Conservation (phyloP, 2,329 filamentous ascomycete species). For the Magnaporthiopsis poae region DNA sequence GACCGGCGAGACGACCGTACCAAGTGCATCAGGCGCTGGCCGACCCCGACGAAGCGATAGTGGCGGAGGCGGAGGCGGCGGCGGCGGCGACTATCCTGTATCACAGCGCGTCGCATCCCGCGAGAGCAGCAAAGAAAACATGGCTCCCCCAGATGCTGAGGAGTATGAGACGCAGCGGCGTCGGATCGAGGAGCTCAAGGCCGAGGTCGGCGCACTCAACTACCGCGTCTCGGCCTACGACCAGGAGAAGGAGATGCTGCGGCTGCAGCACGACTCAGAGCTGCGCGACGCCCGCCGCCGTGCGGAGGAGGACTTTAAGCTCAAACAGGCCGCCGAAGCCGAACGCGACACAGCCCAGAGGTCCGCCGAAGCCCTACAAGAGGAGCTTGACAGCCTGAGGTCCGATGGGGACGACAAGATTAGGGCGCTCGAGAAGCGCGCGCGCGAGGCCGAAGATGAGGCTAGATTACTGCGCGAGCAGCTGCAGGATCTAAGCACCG, state of each 20-base stretch:
- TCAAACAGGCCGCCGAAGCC: slow-evolving; percentile 48
- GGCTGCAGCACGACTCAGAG: slow-evolving; percentile 72
- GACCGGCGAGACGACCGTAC: slow-evolving; percentile 20
- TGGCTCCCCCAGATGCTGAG: slow-evolving; percentile 48
- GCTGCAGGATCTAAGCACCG: slow-evolving; percentile 57
- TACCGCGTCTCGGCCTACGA: slow-evolving; percentile 82
- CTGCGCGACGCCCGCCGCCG: slow-evolving; percentile 68
- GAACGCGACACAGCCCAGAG: slow-evolving; percentile 40
- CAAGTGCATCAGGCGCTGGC: background rate
- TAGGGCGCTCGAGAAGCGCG: slow-evolving; percentile 56
- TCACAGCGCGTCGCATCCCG: slow-evolving; percentile 38
- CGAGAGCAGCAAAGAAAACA: slow-evolving; percentile 51
- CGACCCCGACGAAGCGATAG: background rate
- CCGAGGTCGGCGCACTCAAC: slow-evolving; percentile 75
- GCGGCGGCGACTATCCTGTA: slow-evolving; percentile 3
- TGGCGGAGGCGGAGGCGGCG: background rate
- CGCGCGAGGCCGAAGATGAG: slow-evolving; percentile 63
- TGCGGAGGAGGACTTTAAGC: slow-evolving; percentile 76
- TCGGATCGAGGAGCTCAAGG: slow-evolving; percentile 68
- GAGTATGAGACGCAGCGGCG: slow-evolving; percentile 48
- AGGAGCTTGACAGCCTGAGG: slow-evolving; percentile 43
- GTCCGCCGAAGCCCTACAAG: slow-evolving; percentile 39
- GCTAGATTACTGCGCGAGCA: slow-evolving; percentile 70
- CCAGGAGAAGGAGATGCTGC: slow-evolving; percentile 73
- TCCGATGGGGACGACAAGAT: slow-evolving; percentile 45